Evolutionary conservation across 257 asterid species (phyloP).

Genomic region (Solanum sejunctum): DNA sequence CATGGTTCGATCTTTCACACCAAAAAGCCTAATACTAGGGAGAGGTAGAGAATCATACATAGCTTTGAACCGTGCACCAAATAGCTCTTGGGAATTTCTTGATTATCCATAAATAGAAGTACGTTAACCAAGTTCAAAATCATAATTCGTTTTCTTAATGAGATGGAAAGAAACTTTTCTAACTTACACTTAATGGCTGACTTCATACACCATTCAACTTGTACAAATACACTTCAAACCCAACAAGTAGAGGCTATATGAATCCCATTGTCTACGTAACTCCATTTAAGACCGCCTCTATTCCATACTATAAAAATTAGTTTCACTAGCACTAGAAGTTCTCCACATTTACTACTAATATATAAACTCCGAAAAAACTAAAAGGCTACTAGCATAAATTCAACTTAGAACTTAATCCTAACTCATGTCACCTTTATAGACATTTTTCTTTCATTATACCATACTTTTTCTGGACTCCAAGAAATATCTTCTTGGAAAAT

Average conservation of each 20-base stretch:
- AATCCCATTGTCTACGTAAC: background rate
- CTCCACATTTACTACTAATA: background rate
- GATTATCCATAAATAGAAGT: background rate
- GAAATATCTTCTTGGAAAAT: background rate
- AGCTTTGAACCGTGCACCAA: background rate
- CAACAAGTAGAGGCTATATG: background rate
- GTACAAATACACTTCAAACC: background rate
- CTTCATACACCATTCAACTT: background rate
- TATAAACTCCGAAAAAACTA: background rate
- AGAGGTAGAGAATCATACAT: background rate
- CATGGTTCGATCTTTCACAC: background rate
- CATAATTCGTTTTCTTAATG: background rate
- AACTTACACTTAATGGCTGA: background rate
- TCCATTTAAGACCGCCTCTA: background rate
- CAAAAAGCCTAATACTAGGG: background rate
- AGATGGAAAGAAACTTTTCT: background rate
- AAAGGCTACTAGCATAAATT: background rate
- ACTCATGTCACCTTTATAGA: background rate
- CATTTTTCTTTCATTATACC: background rate
- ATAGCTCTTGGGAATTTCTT: background rate
- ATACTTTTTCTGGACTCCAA: background rate
- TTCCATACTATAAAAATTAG: background rate
- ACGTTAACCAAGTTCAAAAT: background rate
- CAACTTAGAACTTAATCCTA: background rate
- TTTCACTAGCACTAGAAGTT: background rate